phyloP scores from a whole-genome alignment of 192 early-diverging fungal species.

The Coemansia sp. region DNA sequence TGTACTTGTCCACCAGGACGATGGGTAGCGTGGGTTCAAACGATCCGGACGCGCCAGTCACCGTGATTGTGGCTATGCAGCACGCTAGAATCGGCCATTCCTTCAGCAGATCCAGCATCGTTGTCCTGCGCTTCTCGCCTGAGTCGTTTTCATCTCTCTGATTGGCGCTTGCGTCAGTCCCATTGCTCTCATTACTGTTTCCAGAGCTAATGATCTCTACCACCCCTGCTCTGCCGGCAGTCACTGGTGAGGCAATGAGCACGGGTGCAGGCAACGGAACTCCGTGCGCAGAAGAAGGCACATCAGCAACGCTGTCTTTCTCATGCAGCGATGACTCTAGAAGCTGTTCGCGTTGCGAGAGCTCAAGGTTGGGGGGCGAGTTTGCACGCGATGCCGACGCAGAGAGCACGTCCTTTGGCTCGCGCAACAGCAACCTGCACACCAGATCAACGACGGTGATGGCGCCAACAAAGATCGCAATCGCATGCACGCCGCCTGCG shows the following conservation, averaged over 20 bases:
- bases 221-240: neutral
- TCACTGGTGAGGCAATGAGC: constrained; percentile 16
- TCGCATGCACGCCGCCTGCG: constrained; percentile 65
- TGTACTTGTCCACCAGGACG: constrained; percentile 34
- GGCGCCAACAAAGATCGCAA: constrained; percentile 68
- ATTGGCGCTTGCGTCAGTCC: neutral
- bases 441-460: constrained; percentile 63
- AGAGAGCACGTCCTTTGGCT: constrained; percentile 48
- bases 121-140: constrained; percentile 26
- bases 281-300: neutral
- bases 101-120: constrained; percentile 51
- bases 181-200: neutral
- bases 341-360: constrained; percentile 13
- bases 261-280: constrained; percentile 10
- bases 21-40: constrained; percentile 53
- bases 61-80: constrained; percentile 41
- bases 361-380: constrained; percentile 6
- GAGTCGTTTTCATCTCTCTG: no score
- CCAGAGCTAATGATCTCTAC: neutral
- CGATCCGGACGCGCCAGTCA: constrained; percentile 34
- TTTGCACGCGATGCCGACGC: constrained; percentile 6
- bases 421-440: constrained; percentile 61
- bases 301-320: neutral
- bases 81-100: constrained; percentile 50
- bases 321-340: neutral